Conservation (phyloP, 768 basidiomycete genomes). For the Strobilomyces confusus region DNA sequence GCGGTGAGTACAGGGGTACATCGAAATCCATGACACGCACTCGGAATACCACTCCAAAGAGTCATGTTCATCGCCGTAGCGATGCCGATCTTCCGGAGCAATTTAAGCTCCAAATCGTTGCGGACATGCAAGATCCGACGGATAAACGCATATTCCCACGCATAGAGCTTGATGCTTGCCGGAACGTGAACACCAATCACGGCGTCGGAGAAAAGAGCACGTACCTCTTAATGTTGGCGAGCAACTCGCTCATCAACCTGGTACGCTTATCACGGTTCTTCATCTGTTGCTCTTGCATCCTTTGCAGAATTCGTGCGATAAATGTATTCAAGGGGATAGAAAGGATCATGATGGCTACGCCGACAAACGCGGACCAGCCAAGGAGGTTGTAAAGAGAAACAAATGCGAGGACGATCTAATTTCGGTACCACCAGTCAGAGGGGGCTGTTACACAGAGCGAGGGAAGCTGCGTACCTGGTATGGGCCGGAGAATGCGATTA, state of each 20-base stretch:
- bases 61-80: slow-evolving; percentile 59
- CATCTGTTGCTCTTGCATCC: slow-evolving; percentile 87
- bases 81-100: slow-evolving; percentile 81
- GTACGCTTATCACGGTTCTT: slow-evolving; percentile 85
- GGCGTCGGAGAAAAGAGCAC: neutral
- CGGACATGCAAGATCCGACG: slow-evolving; percentile 73
- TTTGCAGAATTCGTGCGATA: slow-evolving; percentile 67
- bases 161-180: slow-evolving; percentile 82
- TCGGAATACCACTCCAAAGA: slow-evolving; percentile 66
- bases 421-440: neutral
- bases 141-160: slow-evolving; percentile 92
- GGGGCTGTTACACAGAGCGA: neutral
- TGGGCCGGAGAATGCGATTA: slow-evolving; percentile 83
- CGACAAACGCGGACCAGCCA: slow-evolving; percentile 89
- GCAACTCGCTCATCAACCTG: slow-evolving; percentile 87
- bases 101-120: slow-evolving; percentile 76
- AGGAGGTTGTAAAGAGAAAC: slow-evolving; percentile 85
- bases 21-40: slow-evolving; percentile 23
- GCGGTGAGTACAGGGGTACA: slow-evolving; percentile 14
- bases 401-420: slow-evolving; percentile 81
- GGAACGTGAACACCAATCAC: neutral
- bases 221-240: slow-evolving; percentile 85
- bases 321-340: slow-evolving; percentile 72
- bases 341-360: slow-evolving; percentile 84
- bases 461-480: slow-evolving; percentile 54